Evolutionary conservation across 768 basidiomycete species (phyloP).

Genomic region (Jaapia argillacea): DNA sequence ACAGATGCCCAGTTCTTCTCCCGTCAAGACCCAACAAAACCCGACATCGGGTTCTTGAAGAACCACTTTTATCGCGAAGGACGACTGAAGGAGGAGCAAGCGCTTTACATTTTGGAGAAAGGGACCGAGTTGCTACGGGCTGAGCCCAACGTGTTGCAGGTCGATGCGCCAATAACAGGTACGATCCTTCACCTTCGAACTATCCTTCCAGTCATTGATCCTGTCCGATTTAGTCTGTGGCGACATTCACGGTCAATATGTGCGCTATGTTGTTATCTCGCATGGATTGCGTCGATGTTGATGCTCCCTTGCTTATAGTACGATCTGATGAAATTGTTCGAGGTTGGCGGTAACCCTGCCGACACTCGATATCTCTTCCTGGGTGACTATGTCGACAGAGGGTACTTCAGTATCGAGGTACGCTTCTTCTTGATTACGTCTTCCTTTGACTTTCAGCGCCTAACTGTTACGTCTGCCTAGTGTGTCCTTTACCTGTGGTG

Average conservation of each 20-base stretch:
- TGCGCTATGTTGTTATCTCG: slow-evolving; percentile 30
- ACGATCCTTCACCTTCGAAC: slow-evolving; percentile 13
- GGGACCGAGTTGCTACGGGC: slow-evolving; percentile 73
- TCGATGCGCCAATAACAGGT: slow-evolving; percentile 98
- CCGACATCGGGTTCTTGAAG: slow-evolving; percentile 93
- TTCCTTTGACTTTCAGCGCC: slow-evolving; percentile 2
- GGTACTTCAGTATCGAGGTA: slow-evolving; percentile 70
- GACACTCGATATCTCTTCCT: slow-evolving; percentile 67
- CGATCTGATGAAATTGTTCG: slow-evolving; percentile 73
- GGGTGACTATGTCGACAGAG: slow-evolving; percentile 68
- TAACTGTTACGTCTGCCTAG: slow-evolving; percentile 28
- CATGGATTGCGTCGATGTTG: slow-evolving; percentile 6
- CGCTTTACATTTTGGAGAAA: slow-evolving; percentile 85
- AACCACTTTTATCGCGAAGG: slow-evolving; percentile 99
- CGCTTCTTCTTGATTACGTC: slow-evolving; percentile 5
- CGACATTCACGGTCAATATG: slow-evolving; percentile 99
- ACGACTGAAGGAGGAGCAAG: slow-evolving; percentile 87
- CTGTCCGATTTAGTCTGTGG: slow-evolving; percentile 66
- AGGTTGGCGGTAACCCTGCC: slow-evolving; percentile 67
- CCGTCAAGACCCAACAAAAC: slow-evolving; percentile 74
- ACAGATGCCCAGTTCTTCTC: slow-evolving; percentile 94
- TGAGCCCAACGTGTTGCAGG: slow-evolving; percentile 86
- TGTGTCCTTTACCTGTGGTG: slow-evolving; percentile 98
- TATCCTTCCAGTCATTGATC: slow-evolving; percentile 12
- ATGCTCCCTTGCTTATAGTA: slow-evolving; percentile 31